Evolutionary conservation across 2,329 filamentous ascomycete species (phyloP), one percentile per base, ranked within the genome.

Genomic region (Pyrenophora teres): DNA sequence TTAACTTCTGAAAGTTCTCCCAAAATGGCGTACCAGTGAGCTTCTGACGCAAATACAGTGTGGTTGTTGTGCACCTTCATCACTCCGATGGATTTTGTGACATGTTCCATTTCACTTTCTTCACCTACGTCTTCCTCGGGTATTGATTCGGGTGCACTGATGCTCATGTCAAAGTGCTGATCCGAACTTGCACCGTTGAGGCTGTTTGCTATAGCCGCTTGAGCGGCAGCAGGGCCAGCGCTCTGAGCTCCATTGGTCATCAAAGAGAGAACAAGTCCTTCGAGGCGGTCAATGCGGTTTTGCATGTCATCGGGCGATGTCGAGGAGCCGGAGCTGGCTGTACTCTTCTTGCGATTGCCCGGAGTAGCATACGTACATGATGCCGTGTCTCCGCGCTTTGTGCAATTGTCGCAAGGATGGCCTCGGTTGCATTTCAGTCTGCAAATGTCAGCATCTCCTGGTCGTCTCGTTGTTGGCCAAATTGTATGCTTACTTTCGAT

Each of bases 281-380:
- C 93, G 61, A 97, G 81, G 65, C 93, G 86, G 78, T 97, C 92
- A 77, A 97, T 97, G 72, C 94, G 89, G 71, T 95, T 96, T 78
- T 97, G 93, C 93, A 97, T 97, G 75, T 97, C 93, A 81, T 96
- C 92, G 42, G 93, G 91, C 63, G 83, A 80, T 50, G 82, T 80
- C 76, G 84, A 76, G 44, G 77, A 62, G 47, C 77, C 83, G 74
- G 87, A 83, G 68, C 79, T 80, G 50, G 65, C 65, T 32, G 75
- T 63, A 50, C 74, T 86, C 81, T 90, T 95, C 76, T 90, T 94
- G 63, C 90, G 87, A 44, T 86, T 82, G 46, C 75, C 79, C 30
- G 80, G 76, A 63, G 82, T 78, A 40, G 91, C 92, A 78, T 97
- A 97, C 60, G 88, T 89, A 77, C 93, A 97, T 50, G 90, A 88